Base-by-base conservation (phyloP, 1,139 yeast genomes). In the Sugiyamaella japonica region DNA sequence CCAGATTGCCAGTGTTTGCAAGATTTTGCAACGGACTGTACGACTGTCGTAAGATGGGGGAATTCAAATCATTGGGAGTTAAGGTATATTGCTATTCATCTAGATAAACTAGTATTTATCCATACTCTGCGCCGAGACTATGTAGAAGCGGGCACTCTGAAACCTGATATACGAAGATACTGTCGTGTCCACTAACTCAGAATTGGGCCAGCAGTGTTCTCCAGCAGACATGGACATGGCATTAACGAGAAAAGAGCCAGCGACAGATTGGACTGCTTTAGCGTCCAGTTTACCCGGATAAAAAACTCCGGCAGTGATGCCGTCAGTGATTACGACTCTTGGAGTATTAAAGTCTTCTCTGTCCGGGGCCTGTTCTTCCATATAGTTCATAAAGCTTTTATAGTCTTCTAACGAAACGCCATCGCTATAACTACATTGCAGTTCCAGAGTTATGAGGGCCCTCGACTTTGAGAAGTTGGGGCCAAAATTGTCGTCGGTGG, bases 191-290 rank as follows among this genome's bases (percentile, higher is more conserved):
- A 17, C 13, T 8, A 20, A 3, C 3, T 20, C 25, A 20, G 45
- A 25, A 13, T 34, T 20, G 17, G 51, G 45, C 51, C 51, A 48
- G 29, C 51, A 48, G 23, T 48, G 45, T 12, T 48, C 51, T 13
- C 45, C 51, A 1, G 51, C 45, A 3, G 51, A 28, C 16, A 48
- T 23, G 2, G 51, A 17, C 9, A 48, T 34, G 32, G 44, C 51
- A n/a, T 23, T 48, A 25, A 48, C 39, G 3, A 48, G 39, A 6
- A 39, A 31, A 10, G 45, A 16, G 12, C 40, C 29, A 8, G 51
- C 46, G 10, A 48, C 23, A 3, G 46, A 12, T 8, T 40, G 29
- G 25, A 34, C 17, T 3, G 3, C 3, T n/a, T 34, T 48, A 16
- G 38, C 12, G 2, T 48, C 45, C 31, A n/a, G 9, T 10, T 39